Base-by-base conservation (phyloP, 352 stramenopile genomes). In the Pythium aquatile region DNA sequence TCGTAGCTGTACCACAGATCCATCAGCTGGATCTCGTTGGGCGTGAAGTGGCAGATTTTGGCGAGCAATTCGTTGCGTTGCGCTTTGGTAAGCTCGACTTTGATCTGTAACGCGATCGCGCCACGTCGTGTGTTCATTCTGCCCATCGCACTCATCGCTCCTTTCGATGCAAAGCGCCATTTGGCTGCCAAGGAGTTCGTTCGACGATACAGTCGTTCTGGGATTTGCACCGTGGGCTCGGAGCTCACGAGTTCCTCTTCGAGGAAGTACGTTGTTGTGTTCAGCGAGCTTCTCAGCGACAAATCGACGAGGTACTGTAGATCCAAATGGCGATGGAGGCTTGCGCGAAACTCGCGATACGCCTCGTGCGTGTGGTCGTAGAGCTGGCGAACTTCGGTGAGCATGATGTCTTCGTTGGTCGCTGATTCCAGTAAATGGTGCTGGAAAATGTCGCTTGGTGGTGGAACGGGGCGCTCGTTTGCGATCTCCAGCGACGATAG, bases 321-420 rank as follows among this genome's bases (percentile, higher is more conserved):
- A 42, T 91, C 80, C 29, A 91, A 61, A 51, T 89, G 78, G 3
- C 73, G 72, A 40, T 90, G 84, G 10, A 93, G 58, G 16, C 68
- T 76, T 13, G 60, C 49, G 28, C 84, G 81, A 61, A 91, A 91
- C 32, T 83, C 75, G 13, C 74, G 77, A 44, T 90, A 79, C 24
- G 72, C 68, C 24, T 88, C 78, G 64, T 89, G 74, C 17, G 81
- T 88, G 59, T 83, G 73, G 59, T 88, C 77, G 54, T 83, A 93
- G 3, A 93, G 55, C 61, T 84, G 73, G 3, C 74, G 76, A 3
- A 93, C 84, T 55, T 91, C 75, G 0, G 78, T 70, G n/a, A 90
- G 70, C 60, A 93, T 66, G 8, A 87, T 37, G 6, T 81, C 73
- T 9, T 90, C 82, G 54, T 85, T 74, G 5, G 72, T 73, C 13